A percentile compares a stretch with the other conserved stretches of the same genome.
Evolutionary conservation across 495 filamentous ascomycete genomes (phyloP).

Genomic region (Lichenothelia convexa): DNA sequence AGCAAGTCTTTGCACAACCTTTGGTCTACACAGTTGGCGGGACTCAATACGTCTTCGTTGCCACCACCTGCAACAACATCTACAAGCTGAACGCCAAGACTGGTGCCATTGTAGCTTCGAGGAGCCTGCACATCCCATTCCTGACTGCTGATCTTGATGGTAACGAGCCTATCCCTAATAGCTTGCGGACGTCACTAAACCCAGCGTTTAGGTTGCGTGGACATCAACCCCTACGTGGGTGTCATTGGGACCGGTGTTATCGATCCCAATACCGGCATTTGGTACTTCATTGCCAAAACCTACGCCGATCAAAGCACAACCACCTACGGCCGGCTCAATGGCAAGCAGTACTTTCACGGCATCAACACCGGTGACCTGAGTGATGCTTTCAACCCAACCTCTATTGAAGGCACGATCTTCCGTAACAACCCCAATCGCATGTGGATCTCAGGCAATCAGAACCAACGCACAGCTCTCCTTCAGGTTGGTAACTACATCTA

Average conservation of each 20-base stretch:
- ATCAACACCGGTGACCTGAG: slow-evolving; percentile 18
- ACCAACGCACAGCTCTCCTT: slow-evolving; percentile 21
- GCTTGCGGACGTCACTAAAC: slow-evolving; percentile 5
- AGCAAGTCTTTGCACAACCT: slow-evolving; percentile 24
- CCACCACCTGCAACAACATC: slow-evolving; percentile 23
- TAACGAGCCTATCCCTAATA: slow-evolving; percentile 23
- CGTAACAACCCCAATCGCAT: slow-evolving; percentile 16
- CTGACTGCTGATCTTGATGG: slow-evolving; percentile 23
- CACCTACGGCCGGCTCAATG: too few species aligned
- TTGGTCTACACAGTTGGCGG: slow-evolving; percentile 22
- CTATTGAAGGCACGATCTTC: slow-evolving; percentile 11
- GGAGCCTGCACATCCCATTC: slow-evolving; percentile 20
- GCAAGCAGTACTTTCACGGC: slow-evolving; percentile 22
- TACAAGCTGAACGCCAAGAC: slow-evolving; percentile 22
- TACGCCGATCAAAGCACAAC: too few species aligned
- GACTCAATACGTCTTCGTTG: slow-evolving; percentile 25
- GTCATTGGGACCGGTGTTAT: slow-evolving; percentile 23
- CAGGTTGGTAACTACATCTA: slow-evolving; percentile 17
- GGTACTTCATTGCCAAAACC: slow-evolving; percentile 25
- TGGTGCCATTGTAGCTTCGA: slow-evolving; percentile 14
- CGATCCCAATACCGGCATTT: slow-evolving; percentile 21
- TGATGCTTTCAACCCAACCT: not conserved
- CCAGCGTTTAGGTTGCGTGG: not conserved
- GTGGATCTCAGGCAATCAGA: slow-evolving; percentile 22
- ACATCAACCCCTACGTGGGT: slow-evolving; percentile 10